phyloP scores from a whole-genome alignment of 306 rosid genomes.

The Corylus americana region DNA sequence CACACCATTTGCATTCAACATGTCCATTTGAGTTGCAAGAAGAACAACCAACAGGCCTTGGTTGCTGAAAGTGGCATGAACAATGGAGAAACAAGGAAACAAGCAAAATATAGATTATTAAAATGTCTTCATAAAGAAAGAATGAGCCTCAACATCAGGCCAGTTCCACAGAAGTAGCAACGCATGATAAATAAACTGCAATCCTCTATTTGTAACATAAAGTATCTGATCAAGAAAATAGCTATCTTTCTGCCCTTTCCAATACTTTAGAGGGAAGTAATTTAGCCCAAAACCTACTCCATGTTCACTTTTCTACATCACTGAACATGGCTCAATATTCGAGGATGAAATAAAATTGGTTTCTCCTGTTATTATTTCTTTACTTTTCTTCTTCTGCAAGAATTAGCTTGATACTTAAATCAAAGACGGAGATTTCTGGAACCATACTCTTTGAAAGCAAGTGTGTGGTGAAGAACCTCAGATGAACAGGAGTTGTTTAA shows the following conservation, averaged over 20 bases:
- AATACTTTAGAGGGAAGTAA: not conserved
- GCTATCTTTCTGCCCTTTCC: not conserved
- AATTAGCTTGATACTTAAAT: not conserved
- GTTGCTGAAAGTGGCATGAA: conserved; percentile 64
- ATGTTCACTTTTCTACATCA: too few species aligned
- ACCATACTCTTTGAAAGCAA: not conserved
- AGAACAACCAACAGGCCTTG: conserved; percentile 77
- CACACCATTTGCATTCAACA: conserved; percentile 90
- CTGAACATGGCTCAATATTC: too few species aligned
- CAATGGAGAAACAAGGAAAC: conserved; percentile 26
- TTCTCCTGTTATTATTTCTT: not conserved
- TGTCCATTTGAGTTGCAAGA: conserved; percentile 82
- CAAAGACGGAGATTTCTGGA: not conserved
- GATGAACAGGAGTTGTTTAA: not conserved
- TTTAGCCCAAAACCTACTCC: not conserved
- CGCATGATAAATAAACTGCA: not conserved
- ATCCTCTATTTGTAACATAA: not conserved
- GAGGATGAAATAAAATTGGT: not conserved
- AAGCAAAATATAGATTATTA: conserved; percentile 11
- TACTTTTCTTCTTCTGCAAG: not conserved
- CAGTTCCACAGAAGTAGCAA: not conserved
- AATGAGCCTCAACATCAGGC: conserved; percentile 1
- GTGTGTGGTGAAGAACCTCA: not conserved
- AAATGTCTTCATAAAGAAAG: conserved; percentile 1
- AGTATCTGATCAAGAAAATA: not conserved